A percentile compares a stretch with the other conserved stretches of the same genome.
phyloP scores from a whole-genome alignment of 78 protist genomes.

The Dictyostelium intermedium region DNA sequence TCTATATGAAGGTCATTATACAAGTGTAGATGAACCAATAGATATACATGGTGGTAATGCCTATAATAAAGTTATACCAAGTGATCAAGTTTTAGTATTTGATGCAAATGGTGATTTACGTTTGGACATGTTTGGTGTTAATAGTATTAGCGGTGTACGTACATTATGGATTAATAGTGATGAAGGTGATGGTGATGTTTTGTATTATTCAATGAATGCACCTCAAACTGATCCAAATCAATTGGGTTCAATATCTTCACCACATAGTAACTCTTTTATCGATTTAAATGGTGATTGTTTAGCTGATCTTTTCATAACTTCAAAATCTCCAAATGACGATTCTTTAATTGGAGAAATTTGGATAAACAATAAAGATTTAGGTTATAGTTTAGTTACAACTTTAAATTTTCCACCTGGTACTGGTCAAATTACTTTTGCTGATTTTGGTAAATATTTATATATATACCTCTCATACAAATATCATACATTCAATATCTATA shows the following conservation, averaged over 20 bases:
- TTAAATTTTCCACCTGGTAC: slow-evolving; percentile 62
- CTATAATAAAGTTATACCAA: neutral
- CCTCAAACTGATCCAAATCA: neutral
- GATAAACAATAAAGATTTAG: slow-evolving; percentile 43
- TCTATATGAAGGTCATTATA: slow-evolving; percentile 21
- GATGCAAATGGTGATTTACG: slow-evolving; percentile 67
- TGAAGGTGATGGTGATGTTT: neutral
- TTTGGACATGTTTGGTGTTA: slow-evolving; percentile 52
- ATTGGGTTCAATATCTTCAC: neutral
- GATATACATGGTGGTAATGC: neutral
- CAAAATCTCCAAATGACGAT: neutral
- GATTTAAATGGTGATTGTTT: slow-evolving; percentile 86
- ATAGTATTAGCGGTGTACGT: neutral
- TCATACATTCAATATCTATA: no score
- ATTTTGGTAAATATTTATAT: slow-evolving; percentile 52
- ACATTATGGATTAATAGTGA: slow-evolving; percentile 62
- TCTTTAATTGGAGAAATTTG: slow-evolving; percentile 69
- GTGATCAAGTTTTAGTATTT: slow-evolving; percentile 47
- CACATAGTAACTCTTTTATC: slow-evolving; percentile 58
- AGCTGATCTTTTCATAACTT: slow-evolving; percentile 76
- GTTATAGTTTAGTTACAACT: neutral
- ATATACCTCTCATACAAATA: no score
- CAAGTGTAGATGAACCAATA: neutral
- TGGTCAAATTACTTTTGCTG: slow-evolving; percentile 80
- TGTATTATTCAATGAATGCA: neutral